Base-by-base conservation (phyloP, 2,329 filamentous ascomycete genomes). In the Hypoxylon sp. region DNA sequence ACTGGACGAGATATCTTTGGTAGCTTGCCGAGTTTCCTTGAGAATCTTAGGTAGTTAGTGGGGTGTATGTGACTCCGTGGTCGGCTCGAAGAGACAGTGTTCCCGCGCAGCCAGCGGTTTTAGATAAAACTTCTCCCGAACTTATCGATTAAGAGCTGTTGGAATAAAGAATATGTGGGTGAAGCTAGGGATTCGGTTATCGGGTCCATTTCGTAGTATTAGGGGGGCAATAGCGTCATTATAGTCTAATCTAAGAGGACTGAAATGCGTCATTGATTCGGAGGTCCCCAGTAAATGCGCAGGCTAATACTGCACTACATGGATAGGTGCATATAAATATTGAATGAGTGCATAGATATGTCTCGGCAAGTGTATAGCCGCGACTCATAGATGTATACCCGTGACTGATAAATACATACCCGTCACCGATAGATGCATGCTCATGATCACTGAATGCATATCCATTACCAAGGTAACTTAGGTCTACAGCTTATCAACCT, bases 231-330 rank as follows among this genome's bases (percentile, higher is more conserved):
- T 57, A 59, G 49, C 48, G 43, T 46, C 43, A 64, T 45, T 23
- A n/a, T 49, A 43, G 45, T 57, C 34, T 4, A 34, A 45, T 34
- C 41, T 41, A 41, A 58, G 62, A 58, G 17, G 50, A 56, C 34
- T 57, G 11, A 10, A 56, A 65, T 65, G 58, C 62, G 66, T 68
- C 58, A 68, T 68, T 36, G 43, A 11, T 48, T 17, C 14, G 43
- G 36, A 48, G 52, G 19, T 62, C 11, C 28, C 60, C 23, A 53
- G 56, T 48, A 51, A 55, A 55, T 11, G 13, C 10, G 21, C 3
- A 53, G 23, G 30, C 14, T 38, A 58, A 32, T 48, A 25, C 10
- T 41, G 11, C 17, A 43, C 6, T 21, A 9, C 2, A 43, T 43
- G 3, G 7, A 10, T 43, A 43, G 4, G 9, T 36, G 11, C 13